A percentile compares a stretch with the other conserved stretches of the same genome.
Conservation (phyloP, 1,284 basidiomycete genomes). For the Sporisorium reilianum region DNA sequence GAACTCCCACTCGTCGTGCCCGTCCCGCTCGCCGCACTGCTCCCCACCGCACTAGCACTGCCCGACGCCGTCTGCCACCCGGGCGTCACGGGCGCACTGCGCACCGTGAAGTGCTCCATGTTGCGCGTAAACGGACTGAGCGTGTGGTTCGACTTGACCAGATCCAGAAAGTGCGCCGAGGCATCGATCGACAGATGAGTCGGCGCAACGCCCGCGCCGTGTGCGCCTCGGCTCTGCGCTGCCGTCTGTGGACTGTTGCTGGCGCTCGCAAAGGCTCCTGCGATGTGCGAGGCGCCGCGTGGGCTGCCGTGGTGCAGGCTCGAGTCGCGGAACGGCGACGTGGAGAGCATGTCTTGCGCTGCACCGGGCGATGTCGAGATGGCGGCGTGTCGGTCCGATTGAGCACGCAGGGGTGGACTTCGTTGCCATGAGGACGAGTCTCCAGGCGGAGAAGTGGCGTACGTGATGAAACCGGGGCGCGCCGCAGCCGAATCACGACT, state of each 20-base stretch:
- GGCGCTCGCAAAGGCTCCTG: conserved; percentile 25
- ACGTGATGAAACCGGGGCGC: conserved; percentile 39
- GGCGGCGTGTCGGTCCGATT: conserved; percentile 14
- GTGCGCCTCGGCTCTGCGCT: conserved; percentile 12
- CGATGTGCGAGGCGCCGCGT: conserved; percentile 20
- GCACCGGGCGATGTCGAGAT: conserved; percentile 31
- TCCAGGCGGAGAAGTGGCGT: conserved; percentile 37
- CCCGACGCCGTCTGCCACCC: conserved; percentile 40
- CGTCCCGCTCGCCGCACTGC: conserved; percentile 47
- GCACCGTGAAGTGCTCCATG: conserved; percentile 63
- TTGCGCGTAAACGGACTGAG: conserved; percentile 62
- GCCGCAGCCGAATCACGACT: conserved; percentile 12
- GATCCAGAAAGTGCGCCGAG: conserved; percentile 59
- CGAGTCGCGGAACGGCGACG: conserved; percentile 44
- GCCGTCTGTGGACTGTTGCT: conserved; percentile 39
- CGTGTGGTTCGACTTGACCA: conserved; percentile 64
- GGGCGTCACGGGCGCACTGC: conserved; percentile 61
- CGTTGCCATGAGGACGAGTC: conserved; percentile 29
- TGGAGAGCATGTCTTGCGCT: conserved; percentile 42
- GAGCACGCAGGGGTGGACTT: conserved; percentile 26
- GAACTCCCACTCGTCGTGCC: conserved; percentile 46
- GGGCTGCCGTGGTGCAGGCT: conserved; percentile 35
- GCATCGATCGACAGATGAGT: conserved; percentile 50
- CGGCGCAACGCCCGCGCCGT: conserved; percentile 17
- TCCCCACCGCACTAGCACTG: conserved; percentile 38